Percentiles rank a stretch among this genome's conserved stretches.
These are phyloP conservation scores for Zygosaccharomyces sapae DNA, from an alignment of 1,139 yeast species.

Conservation along the genomic window DNA sequence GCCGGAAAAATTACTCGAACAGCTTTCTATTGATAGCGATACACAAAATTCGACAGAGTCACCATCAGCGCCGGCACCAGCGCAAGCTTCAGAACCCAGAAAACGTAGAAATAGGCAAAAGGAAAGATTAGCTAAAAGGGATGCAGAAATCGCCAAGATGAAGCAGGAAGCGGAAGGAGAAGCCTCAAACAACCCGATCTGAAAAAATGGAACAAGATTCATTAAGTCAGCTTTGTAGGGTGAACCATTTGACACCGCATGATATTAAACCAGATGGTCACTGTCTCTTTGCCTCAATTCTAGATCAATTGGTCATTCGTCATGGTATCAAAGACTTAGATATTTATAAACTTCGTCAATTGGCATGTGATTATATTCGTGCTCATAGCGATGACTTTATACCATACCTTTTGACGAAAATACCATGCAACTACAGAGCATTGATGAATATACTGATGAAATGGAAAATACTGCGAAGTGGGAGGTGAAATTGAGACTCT, in stretches of 20 bases:
- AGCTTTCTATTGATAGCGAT: slow-evolving; percentile 42
- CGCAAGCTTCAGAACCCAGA: slow-evolving; percentile 24
- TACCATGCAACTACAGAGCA: slow-evolving; percentile 56
- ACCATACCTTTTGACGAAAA: slow-evolving; percentile 79
- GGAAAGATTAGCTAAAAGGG: slow-evolving; percentile 72
- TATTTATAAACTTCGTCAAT: slow-evolving; percentile 54
- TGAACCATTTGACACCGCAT: slow-evolving; percentile 47
- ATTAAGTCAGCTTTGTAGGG: slow-evolving; percentile 49
- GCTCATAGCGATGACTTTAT: slow-evolving; percentile 62
- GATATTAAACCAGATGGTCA: slow-evolving; percentile 91
- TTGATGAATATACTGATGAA: slow-evolving; percentile 65
- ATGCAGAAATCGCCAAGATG: slow-evolving; percentile 61
- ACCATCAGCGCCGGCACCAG: slow-evolving; percentile 13
- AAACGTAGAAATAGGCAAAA: slow-evolving; percentile 68
- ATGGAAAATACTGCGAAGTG: slow-evolving; percentile 76
- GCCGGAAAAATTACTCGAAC: slow-evolving; percentile 62
- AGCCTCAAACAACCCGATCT: slow-evolving; percentile 64
- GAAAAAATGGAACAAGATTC: slow-evolving; percentile 66
- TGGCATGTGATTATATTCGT: slow-evolving; percentile 65
- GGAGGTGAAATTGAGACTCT: slow-evolving; percentile 92
- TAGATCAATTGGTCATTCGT: slow-evolving; percentile 65
- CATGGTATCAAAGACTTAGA: slow-evolving; percentile 36
- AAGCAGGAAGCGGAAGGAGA: slow-evolving; percentile 68
- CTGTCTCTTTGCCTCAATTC: slow-evolving; percentile 81
- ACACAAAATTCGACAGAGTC: slow-evolving; percentile 14